phyloP scores from a whole-genome alignment of 768 basidiomycete genomes.

The Lactifluus piperatus region DNA sequence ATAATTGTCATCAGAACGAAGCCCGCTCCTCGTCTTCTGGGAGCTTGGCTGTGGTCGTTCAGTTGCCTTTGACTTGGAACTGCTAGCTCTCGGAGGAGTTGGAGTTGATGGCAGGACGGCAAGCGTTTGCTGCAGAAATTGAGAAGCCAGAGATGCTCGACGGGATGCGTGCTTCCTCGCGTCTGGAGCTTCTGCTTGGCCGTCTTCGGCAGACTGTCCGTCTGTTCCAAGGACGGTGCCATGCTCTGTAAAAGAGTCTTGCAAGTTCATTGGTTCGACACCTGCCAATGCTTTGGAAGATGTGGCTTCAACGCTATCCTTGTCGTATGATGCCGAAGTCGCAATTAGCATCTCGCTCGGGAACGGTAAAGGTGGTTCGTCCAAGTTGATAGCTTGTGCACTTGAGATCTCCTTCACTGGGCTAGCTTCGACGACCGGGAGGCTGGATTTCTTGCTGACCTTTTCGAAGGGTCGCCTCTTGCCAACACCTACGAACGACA shows the following conservation, averaged over 20 bases:
- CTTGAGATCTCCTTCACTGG: slow-evolving; percentile 32
- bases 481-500: slow-evolving; percentile 19
- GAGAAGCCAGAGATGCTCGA: slow-evolving; percentile 49
- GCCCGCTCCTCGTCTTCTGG: slow-evolving; percentile 12
- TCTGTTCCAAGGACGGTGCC: background rate
- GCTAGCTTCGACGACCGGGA: slow-evolving; percentile 39
- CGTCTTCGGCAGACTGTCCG: slow-evolving; percentile 1
- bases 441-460: slow-evolving; percentile 36
- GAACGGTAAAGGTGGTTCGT: background rate
- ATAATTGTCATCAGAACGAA: slow-evolving; percentile 9
- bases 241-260: slow-evolving; percentile 9
- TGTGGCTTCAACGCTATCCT: background rate
- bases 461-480: slow-evolving; percentile 24
- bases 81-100: slow-evolving; percentile 20
- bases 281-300: background rate
- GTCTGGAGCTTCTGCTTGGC: slow-evolving; percentile 18
- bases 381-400: background rate
- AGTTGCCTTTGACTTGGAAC: slow-evolving; percentile 19
- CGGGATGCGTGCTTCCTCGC: slow-evolving; percentile 36
- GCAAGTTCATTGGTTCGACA: slow-evolving; percentile 7
- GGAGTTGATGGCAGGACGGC: slow-evolving; percentile 39
- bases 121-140: slow-evolving; percentile 55
- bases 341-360: background rate
- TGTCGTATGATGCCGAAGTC: background rate
- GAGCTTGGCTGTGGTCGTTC: slow-evolving; percentile 16